These are phyloP conservation scores for Penicillium arizonense DNA, from an alignment of 495 filamentous ascomycete species.

Conservation along the genomic window DNA sequence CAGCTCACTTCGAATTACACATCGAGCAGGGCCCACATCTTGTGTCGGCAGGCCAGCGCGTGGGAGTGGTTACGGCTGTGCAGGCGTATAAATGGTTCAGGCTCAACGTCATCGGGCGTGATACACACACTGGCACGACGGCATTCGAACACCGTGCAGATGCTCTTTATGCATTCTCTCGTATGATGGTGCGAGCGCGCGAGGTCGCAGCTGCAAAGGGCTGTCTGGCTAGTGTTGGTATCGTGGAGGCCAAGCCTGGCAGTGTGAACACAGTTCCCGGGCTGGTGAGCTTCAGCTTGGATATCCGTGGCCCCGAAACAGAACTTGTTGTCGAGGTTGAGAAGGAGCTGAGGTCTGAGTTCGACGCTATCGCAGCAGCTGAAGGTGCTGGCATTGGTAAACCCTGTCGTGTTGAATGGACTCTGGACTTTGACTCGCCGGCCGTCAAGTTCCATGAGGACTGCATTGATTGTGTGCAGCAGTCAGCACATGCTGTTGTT, in stretches of 20 bases:
- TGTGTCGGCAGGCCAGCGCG: conserved; percentile 56
- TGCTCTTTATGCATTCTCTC: conserved; percentile 64
- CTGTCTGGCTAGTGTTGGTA: conserved; percentile 69
- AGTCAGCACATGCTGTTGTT: conserved; percentile 55
- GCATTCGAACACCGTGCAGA: conserved; percentile 59
- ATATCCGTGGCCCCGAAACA: conserved; percentile 65
- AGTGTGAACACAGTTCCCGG: conserved; percentile 77
- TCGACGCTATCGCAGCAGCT: conserved; percentile 54
- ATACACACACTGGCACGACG: conserved; percentile 76
- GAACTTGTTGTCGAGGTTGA: conserved; percentile 56
- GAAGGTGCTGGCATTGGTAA: conserved; percentile 50
- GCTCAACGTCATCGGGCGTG: conserved; percentile 61
- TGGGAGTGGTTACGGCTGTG: conserved; percentile 71
- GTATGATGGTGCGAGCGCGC: conserved; percentile 66
- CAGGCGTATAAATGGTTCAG: conserved; percentile 69
- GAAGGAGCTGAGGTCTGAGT: conserved; percentile 51
- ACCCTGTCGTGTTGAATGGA: conserved; percentile 58
- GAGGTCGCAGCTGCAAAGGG: conserved; percentile 53
- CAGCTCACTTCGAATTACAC: conserved; percentile 80
- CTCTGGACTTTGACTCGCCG: conserved; percentile 59
- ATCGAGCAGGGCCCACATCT: conserved; percentile 81
- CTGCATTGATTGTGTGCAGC: conserved; percentile 65
- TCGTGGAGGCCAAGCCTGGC: conserved; percentile 63
- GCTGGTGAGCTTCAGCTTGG: conserved; percentile 65
- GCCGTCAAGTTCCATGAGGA: conserved; percentile 68